A percentile compares a stretch with the other conserved stretches of the same genome.
These are phyloP conservation scores for Mortierella sp. DNA, from an alignment of 371 early-diverging fungal species.

Conservation along the genomic window DNA sequence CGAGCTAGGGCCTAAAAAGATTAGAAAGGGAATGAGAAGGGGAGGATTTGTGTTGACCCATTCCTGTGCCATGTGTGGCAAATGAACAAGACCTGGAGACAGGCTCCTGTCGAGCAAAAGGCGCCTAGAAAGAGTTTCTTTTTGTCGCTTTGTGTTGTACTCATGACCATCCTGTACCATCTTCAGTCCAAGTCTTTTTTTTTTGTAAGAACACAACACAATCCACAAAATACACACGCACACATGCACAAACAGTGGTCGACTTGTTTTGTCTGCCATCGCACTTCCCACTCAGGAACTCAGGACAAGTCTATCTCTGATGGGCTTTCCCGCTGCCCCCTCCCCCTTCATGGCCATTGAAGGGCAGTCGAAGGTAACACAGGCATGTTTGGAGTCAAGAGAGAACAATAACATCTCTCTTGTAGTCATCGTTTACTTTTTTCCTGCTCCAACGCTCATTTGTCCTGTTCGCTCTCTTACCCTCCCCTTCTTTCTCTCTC, in stretches of 20 bases:
- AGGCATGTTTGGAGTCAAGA: neutral
- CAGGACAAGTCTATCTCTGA: too few relatives aligned
- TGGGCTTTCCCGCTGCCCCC: neutral
- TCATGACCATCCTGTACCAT: too few relatives aligned
- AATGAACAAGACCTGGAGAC: too few relatives aligned
- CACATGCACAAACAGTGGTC: neutral
- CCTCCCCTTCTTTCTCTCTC: neutral
- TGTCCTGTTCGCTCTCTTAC: neutral
- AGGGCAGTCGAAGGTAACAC: neutral
- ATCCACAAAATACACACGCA: neutral
- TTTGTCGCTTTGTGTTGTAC: too few relatives aligned
- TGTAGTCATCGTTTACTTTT: neutral
- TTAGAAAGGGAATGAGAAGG: too few relatives aligned
- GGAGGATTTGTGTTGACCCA: too few relatives aligned
- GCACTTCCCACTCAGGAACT: neutral
- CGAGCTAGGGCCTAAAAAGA: too few relatives aligned
- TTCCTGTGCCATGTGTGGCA: too few relatives aligned
- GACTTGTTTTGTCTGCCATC: neutral
- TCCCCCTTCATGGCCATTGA: neutral
- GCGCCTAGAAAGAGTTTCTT: too few relatives aligned
- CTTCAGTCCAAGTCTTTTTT: too few relatives aligned
- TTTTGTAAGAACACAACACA: too few relatives aligned
- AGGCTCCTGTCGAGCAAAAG: too few relatives aligned
- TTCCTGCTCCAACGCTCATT: neutral
- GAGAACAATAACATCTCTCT: neutral